A percentile compares a stretch with the other conserved stretches of the same genome.
Evolutionary conservation across 2,329 filamentous ascomycete species (phyloP).

Genomic region (Aspergillus calidoustus): DNA sequence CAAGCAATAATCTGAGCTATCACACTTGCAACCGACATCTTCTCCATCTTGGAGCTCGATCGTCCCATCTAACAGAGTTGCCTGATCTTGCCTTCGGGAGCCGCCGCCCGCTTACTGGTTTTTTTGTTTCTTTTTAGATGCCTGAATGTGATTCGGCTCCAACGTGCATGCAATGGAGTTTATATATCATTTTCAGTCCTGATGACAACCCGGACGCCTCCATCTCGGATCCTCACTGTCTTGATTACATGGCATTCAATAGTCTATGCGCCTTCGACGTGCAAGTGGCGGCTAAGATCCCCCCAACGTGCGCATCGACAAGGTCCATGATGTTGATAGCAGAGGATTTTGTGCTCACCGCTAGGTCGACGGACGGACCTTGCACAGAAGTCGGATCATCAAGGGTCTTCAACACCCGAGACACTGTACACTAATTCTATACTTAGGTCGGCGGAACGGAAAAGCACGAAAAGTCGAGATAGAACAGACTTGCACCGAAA

Average conservation of each 20-base stretch:
- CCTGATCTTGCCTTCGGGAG: constrained; percentile 7
- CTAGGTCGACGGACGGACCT: background rate
- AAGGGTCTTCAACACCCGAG: background rate
- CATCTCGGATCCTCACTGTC: background rate
- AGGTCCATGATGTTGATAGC: background rate
- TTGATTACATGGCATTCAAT: background rate
- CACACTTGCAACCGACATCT: background rate
- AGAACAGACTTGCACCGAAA: background rate
- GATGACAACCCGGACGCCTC: background rate
- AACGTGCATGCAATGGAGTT: background rate
- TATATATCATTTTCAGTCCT: constrained; percentile 4
- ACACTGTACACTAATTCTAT: too few relatives aligned
- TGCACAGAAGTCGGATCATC: background rate
- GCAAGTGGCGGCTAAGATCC: background rate
- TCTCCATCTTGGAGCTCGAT: background rate
- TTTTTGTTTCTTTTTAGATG: background rate
- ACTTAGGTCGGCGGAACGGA: background rate
- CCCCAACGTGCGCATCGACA: background rate
- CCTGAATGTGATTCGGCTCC: background rate
- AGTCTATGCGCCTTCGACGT: background rate
- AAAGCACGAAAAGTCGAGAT: background rate
- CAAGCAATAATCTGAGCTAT: background rate
- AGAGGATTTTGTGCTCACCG: background rate
- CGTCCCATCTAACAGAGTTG: background rate
- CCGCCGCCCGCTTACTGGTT: background rate